Evolutionary conservation across 83 land plant species (phyloP).

Genomic region (Picea mariana): DNA sequence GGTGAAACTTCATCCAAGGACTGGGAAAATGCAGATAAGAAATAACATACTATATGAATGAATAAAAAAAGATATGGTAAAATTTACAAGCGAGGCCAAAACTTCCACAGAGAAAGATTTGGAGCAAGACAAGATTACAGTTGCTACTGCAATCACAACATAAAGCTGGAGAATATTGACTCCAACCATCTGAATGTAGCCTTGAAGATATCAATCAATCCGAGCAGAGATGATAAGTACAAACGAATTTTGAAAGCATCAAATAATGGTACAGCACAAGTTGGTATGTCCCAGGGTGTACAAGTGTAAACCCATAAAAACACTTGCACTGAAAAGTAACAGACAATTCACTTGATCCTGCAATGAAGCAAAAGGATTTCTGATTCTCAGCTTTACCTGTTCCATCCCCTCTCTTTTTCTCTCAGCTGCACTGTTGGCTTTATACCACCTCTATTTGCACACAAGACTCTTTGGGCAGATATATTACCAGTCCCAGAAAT

Average conservation of each 20-base stretch:
- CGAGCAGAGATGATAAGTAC: background rate
- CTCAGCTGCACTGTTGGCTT: conserved; percentile 30
- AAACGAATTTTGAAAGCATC: background rate
- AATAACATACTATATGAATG: too few relatives aligned
- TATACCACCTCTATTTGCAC: conserved; percentile 19
- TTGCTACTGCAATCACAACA: background rate
- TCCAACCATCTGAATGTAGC: conserved; percentile 12
- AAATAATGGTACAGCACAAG: background rate
- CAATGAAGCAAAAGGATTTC: background rate
- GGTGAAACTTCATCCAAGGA: too few relatives aligned
- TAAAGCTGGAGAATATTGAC: conserved; percentile 2
- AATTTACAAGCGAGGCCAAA: background rate
- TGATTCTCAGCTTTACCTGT: conserved; percentile 7
- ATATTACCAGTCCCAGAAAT: conserved; percentile 16
- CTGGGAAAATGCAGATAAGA: too few relatives aligned
- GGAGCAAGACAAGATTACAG: conserved; percentile 1
- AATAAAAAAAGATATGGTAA: background rate
- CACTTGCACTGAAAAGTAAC: background rate
- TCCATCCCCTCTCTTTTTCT: conserved; percentile 73
- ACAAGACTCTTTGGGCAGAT: conserved; percentile 30
- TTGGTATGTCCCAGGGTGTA: background rate
- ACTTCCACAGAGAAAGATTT: background rate
- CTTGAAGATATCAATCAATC: background rate
- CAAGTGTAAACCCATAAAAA: background rate
- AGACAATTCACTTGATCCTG: background rate